These are phyloP conservation scores for Bathelium albidoporum DNA, from an alignment of 495 filamentous ascomycete species.

Conservation along the genomic window DNA sequence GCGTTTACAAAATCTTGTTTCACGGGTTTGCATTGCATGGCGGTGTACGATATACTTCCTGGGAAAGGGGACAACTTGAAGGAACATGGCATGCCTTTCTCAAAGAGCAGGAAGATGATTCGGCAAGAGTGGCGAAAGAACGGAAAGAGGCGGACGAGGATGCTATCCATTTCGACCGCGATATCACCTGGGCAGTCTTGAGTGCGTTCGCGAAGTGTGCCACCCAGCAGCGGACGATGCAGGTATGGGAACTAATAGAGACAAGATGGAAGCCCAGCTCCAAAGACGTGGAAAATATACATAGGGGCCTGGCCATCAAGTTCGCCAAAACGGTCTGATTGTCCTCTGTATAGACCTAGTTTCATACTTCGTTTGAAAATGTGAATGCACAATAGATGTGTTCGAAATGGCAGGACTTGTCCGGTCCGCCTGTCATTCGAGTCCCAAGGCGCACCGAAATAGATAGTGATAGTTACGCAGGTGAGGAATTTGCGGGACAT, in stretches of 20 bases:
- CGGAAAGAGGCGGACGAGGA: conserved; percentile 6
- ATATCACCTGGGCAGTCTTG: conserved; percentile 4
- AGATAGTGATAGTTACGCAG: too few species aligned
- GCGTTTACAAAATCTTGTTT: conserved; percentile 45
- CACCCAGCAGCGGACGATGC: conserved; percentile 13
- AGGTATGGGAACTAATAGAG: conserved; percentile 17
- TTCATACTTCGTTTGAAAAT: too few species aligned
- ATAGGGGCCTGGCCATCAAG: background rate
- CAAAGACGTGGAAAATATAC: background rate
- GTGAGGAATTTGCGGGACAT: too few species aligned
- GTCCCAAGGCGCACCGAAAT: too few species aligned
- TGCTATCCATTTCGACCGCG: conserved; percentile 6
- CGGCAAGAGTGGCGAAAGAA: background rate
- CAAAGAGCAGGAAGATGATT: background rate
- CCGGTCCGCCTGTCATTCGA: too few species aligned
- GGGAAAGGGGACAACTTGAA: conserved; percentile 52
- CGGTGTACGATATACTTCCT: conserved; percentile 46
- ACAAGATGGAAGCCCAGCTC: background rate
- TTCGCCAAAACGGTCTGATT: background rate
- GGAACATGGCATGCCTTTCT: conserved; percentile 31
- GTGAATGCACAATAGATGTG: too few species aligned
- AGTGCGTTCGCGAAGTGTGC: conserved; percentile 16
- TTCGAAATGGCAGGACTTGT: too few species aligned
- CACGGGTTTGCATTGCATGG: conserved; percentile 67
- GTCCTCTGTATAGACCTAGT: background rate